These are phyloP conservation scores for Bromus sterilis DNA, from an alignment of 176 grass and related monocot species.

Conservation along the genomic window DNA sequence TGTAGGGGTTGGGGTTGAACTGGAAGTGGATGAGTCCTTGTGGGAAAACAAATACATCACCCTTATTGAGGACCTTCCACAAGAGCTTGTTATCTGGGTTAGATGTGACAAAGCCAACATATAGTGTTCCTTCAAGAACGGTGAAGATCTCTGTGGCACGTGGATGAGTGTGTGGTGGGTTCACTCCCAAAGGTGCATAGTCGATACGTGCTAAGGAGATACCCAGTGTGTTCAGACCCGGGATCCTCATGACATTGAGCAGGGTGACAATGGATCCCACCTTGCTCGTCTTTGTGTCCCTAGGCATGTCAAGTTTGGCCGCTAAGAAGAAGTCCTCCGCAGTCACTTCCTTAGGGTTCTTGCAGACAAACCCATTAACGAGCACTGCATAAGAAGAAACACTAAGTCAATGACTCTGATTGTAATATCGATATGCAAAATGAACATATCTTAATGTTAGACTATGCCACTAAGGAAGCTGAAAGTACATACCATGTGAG, in stretches of 20 bases:
- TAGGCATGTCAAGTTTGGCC: not conserved
- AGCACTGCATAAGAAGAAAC: not conserved
- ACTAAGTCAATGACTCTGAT: not conserved
- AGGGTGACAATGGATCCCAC: not conserved
- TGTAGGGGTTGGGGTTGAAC: not conserved
- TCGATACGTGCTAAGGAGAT: not conserved
- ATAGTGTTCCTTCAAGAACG: not conserved
- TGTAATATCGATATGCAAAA: not conserved
- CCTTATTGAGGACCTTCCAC: not conserved
- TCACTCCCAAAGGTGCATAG: not conserved
- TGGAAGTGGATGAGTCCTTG: not conserved
- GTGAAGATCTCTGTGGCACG: not conserved
- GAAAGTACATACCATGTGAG: not conserved
- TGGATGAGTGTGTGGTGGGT: not conserved
- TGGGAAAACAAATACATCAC: not conserved
- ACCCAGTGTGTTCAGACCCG: not conserved
- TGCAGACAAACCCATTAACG: not conserved
- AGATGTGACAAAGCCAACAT: not conserved
- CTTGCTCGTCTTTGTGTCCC: not conserved
- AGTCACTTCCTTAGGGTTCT: not conserved
- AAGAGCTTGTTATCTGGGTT: not conserved
- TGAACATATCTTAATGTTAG: not conserved
- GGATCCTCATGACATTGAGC: not conserved
- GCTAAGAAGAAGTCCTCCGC: not conserved
- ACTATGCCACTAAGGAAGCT: not conserved